Conservation (phyloP, 495 filamentous ascomycete genomes). For the Physcia stellaris region DNA sequence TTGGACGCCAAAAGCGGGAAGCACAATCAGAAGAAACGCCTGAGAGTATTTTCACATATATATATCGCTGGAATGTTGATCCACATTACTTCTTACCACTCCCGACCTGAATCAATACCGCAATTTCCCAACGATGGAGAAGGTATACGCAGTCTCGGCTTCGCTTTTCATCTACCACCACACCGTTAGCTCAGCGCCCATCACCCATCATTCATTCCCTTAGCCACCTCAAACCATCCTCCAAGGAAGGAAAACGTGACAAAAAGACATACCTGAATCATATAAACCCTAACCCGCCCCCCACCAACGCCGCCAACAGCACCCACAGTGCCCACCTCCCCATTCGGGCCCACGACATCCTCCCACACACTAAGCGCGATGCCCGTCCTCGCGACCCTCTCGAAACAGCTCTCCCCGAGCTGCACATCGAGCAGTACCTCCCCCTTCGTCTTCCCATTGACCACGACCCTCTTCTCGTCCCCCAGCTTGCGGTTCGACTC, state of each 20-base stretch:
- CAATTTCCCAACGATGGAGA: conserved; percentile 46
- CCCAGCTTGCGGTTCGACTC: conserved; percentile 14
- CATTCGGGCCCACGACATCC: conserved; percentile 56
- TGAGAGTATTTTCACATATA: too few species aligned
- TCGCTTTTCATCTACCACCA: conserved; percentile 40
- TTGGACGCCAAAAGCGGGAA: too few species aligned
- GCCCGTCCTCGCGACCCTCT: conserved; percentile 65
- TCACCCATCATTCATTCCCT: not conserved
- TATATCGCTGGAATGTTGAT: too few species aligned
- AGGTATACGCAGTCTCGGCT: conserved; percentile 45
- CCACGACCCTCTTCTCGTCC: conserved; percentile 70
- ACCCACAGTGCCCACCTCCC: conserved; percentile 49
- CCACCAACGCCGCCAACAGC: conserved; percentile 55
- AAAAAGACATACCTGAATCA: conserved; percentile 46
- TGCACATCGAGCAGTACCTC: conserved; percentile 69
- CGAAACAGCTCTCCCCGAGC: conserved; percentile 71
- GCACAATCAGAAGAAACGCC: too few species aligned
- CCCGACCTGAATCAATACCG: conserved; percentile 45
- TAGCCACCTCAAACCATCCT: not conserved
- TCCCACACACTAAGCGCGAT: conserved; percentile 83
- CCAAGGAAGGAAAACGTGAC: not conserved
- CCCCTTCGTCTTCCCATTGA: conserved; percentile 51
- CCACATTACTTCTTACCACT: too few species aligned
- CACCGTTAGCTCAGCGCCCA: conserved; percentile 3
- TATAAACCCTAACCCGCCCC: conserved; percentile 62